Evolutionary conservation across 228 moss, liverwort and hornwort genomes (phyloP).

Genomic region (Sphagnum fallax): DNA sequence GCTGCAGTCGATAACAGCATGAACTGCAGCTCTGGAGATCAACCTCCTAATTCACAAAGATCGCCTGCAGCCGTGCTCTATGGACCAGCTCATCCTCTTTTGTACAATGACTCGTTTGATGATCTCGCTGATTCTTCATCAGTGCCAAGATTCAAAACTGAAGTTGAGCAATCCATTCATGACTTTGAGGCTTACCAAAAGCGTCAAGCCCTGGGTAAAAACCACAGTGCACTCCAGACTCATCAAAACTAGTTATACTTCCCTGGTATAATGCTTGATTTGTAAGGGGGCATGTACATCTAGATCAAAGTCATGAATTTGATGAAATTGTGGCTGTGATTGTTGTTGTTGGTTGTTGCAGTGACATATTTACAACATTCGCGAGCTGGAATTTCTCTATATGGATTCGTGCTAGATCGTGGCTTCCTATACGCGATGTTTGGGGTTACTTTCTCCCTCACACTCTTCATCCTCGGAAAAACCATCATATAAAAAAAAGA

Average conservation of each 20-base stretch:
- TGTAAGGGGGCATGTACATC: too few relatives aligned
- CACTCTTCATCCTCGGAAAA: constrained; percentile 79
- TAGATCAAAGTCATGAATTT: too few relatives aligned
- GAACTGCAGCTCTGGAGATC: too few relatives aligned
- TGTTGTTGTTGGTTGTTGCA: constrained; percentile 26
- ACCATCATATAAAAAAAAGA: constrained; percentile 18
- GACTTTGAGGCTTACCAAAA: constrained; percentile 74
- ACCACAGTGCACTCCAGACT: background rate
- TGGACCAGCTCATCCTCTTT: constrained; percentile 69
- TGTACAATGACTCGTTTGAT: constrained; percentile 40
- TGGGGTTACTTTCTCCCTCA: constrained; percentile 73
- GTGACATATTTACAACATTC: constrained; percentile 81
- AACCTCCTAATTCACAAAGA: background rate
- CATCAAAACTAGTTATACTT: too few relatives aligned
- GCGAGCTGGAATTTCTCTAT: constrained; percentile 78
- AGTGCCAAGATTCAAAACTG: too few relatives aligned
- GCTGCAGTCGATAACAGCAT: background rate
- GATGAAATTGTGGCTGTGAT: background rate
- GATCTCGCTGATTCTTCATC: constrained; percentile 15
- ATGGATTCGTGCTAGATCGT: constrained; percentile 88
- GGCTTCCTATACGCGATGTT: constrained; percentile 78
- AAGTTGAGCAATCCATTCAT: constrained; percentile 29
- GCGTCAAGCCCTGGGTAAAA: constrained; percentile 66
- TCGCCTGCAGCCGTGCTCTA: constrained; percentile 16
- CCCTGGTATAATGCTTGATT: too few relatives aligned